A percentile compares a stretch with the other conserved stretches of the same genome.
phyloP scores from a whole-genome alignment of 2,329 filamentous ascomycete genomes.

The Ceratocystis albifundus region DNA sequence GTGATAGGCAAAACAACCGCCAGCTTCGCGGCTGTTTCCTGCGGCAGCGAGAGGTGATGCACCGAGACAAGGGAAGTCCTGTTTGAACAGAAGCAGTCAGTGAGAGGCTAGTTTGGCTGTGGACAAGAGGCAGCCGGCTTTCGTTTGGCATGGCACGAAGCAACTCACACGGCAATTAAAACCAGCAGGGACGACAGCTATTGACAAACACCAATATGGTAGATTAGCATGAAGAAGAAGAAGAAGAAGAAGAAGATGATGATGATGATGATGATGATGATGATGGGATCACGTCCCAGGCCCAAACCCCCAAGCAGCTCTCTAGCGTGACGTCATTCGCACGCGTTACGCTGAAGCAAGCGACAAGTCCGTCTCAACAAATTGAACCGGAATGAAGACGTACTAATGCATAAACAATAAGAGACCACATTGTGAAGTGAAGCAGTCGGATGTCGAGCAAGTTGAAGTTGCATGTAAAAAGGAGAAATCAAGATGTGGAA shows the following conservation, averaged over 20 bases:
- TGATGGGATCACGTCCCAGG: too few relatives aligned
- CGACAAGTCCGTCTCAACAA: too few relatives aligned
- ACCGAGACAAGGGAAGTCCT: slow-evolving; percentile 12
- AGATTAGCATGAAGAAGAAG: too few relatives aligned
- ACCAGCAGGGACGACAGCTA: slow-evolving; percentile 10
- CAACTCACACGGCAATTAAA: slow-evolving; percentile 5
- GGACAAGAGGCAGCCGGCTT: background rate
- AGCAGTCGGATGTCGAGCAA: too few relatives aligned
- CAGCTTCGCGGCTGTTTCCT: slow-evolving; percentile 15
- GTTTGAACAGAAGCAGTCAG: background rate
- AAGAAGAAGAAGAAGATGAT: too few relatives aligned
- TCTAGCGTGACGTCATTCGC: background rate
- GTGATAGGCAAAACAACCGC: slow-evolving; percentile 13
- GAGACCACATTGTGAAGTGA: background rate
- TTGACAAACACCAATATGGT: background rate
- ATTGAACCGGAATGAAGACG: background rate
- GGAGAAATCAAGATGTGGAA: background rate
- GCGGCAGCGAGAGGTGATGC: slow-evolving; percentile 18
- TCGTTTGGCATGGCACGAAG: background rate
- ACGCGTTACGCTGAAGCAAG: too few relatives aligned
- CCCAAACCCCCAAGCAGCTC: too few relatives aligned
- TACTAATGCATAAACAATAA: slow-evolving; percentile 13
- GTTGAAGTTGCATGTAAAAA: background rate
- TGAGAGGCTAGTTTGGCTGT: background rate
- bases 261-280: too few relatives aligned